phyloP scores from a whole-genome alignment of 805 yeast genomes.

The Cyberlindnera mycetangii region DNA sequence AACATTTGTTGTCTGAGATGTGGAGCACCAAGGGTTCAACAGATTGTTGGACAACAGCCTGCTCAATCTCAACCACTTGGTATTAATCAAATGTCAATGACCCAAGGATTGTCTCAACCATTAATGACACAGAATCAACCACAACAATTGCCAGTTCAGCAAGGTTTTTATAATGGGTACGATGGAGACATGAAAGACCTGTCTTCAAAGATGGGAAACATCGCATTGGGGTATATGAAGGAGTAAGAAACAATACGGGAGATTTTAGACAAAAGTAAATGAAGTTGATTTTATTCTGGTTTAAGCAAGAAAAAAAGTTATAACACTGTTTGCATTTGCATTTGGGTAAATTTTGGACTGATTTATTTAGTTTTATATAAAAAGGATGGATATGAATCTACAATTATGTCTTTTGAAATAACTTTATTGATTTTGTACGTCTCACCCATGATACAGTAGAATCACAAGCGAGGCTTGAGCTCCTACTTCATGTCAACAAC shows the following conservation, averaged over 20 bases:
- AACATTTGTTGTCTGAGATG: conserved; percentile 85
- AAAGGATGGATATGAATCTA: neutral
- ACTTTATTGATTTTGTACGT: too few species aligned
- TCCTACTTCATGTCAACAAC: conserved; percentile 51
- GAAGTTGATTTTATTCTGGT: too few species aligned
- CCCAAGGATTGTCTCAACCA: neutral
- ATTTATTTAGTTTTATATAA: neutral
- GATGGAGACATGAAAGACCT: conserved; percentile 18
- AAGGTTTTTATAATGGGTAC: conserved; percentile 10
- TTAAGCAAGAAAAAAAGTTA: neutral
- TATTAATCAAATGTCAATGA: conserved; percentile 1
- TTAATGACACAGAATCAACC: conserved; percentile 1
- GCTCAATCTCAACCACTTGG: conserved; percentile 6
- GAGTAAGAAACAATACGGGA: neutral
- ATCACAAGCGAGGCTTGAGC: conserved; percentile 7
- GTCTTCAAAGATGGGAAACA: conserved; percentile 21
- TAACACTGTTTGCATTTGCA: conserved; percentile 1
- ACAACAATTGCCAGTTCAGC: conserved; percentile 5
- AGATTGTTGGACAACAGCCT: neutral
- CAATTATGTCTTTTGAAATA: neutral
- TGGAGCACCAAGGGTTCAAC: conserved; percentile 60
- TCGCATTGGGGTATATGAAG: conserved; percentile 19
- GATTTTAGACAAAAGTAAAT: too few species aligned
- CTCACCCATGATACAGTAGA: neutral
- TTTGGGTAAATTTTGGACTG: conserved; percentile 1